Percentiles rank a stretch among this genome's conserved stretches.
These are phyloP conservation scores for Scheffersomyces segobiensis DNA, from an alignment of 1,139 yeast species.

Conservation along the genomic window DNA sequence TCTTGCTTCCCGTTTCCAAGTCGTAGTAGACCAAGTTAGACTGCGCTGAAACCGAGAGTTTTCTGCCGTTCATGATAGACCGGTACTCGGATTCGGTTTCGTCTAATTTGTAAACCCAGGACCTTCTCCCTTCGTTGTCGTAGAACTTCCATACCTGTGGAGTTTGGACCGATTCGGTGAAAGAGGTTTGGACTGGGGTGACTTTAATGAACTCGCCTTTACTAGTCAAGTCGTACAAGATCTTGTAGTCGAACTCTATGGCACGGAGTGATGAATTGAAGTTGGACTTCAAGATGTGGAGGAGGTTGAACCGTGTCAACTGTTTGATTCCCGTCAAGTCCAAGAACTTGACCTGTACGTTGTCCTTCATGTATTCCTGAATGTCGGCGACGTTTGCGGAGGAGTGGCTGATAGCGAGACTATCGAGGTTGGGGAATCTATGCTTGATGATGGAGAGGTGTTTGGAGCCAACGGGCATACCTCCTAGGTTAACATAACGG, in stretches of 20 bases:
- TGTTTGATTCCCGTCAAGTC: conserved; percentile 44
- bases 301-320: conserved; percentile 25
- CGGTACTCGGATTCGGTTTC: conserved; percentile 33
- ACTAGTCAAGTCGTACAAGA: conserved; percentile 43
- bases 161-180: conserved; percentile 21
- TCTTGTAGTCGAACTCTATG: conserved; percentile 43
- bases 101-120: conserved; percentile 72
- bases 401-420: conserved; percentile 65
- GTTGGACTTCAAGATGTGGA: conserved; percentile 27
- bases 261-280: conserved; percentile 33
- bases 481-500: conserved; percentile 68
- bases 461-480: conserved; percentile 61
- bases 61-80: conserved; percentile 22
- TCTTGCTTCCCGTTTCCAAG: conserved; percentile 64
- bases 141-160: conserved; percentile 54
- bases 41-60: conserved; percentile 4
- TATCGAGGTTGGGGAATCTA: conserved; percentile 55
- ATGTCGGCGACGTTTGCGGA: conserved; percentile 51
- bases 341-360: conserved; percentile 26
- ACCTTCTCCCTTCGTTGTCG: conserved; percentile 70
- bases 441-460: conserved; percentile 57
- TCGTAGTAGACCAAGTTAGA: conserved; percentile 55
- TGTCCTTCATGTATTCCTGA: conserved; percentile 44
- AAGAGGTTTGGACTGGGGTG: conserved; percentile 28
- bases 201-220: conserved; percentile 38